Evolutionary conservation across 1,139 yeast species (phyloP).

Genomic region (Candida freyschussii): DNA sequence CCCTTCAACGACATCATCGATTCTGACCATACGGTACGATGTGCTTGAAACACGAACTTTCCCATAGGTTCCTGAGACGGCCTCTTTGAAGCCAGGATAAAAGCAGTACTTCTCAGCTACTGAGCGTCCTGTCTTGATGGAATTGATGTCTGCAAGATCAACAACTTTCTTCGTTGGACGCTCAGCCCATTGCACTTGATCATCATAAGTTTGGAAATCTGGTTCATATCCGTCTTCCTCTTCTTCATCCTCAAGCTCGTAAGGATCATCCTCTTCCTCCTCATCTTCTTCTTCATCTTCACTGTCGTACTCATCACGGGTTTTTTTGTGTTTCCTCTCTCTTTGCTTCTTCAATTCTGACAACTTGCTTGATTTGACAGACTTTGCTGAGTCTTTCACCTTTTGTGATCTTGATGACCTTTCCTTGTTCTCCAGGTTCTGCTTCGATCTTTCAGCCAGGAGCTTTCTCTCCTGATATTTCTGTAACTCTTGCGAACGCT

Average conservation of each 20-base stretch:
- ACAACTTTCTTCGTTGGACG: conserved; percentile 37
- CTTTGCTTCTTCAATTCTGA: conserved; percentile 84
- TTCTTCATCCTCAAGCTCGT: conserved; percentile 38
- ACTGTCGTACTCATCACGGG: conserved; percentile 35
- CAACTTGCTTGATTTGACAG: conserved; percentile 53
- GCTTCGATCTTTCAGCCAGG: conserved; percentile 73
- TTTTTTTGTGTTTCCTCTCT: conserved; percentile 52
- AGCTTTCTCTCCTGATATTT: conserved; percentile 76
- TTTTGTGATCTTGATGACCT: conserved; percentile 26
- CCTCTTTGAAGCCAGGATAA: conserved; percentile 72
- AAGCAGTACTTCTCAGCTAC: conserved; percentile 71
- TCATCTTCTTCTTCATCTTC: conserved; percentile 34
- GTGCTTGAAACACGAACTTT: conserved; percentile 69
- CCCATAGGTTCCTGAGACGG: conserved; percentile 70
- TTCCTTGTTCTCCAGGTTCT: conserved; percentile 43
- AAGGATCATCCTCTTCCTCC: conserved; percentile 31
- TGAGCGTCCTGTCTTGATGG: conserved; percentile 70
- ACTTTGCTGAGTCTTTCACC: conserved; percentile 25
- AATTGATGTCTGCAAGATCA: conserved; percentile 57
- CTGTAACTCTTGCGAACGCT: conserved; percentile 89
- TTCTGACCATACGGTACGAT: conserved; percentile 80
- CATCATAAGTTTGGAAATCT: conserved; percentile 15
- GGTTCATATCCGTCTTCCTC: conserved; percentile 36
- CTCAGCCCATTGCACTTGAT: conserved; percentile 38
- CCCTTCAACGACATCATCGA: conserved; percentile 58